Percentiles rank a stretch among this genome's conserved stretches.
Conservation (phyloP, 305 asterid genomes). For the Fraxinus floribunda region DNA sequence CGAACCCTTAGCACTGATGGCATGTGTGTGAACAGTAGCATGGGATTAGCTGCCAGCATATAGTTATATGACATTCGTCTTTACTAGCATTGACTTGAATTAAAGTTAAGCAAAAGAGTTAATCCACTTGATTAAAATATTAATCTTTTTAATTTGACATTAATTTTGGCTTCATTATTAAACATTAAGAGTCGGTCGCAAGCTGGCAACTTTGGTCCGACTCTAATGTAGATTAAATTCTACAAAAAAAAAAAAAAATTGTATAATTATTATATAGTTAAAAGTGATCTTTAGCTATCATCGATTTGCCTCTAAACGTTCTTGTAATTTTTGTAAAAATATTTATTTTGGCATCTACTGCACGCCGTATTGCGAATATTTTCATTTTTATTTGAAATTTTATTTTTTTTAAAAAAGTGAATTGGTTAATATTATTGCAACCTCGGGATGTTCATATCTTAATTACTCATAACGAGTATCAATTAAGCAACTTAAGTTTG, state of each 20-base stretch:
- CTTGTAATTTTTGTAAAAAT: too few relatives aligned
- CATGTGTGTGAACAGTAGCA: not conserved
- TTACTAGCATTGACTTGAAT: constrained; percentile 22
- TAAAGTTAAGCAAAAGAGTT: not conserved
- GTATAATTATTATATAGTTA: not conserved
- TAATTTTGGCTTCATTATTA: not conserved
- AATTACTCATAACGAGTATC: not conserved
- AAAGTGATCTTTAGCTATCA: not conserved
- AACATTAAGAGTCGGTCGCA: constrained; percentile 10
- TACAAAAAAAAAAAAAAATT: not conserved
- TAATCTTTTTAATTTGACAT: not conserved
- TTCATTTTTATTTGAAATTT: too few relatives aligned
- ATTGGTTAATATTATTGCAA: too few relatives aligned
- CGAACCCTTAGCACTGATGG: not conserved
- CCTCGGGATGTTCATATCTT: too few relatives aligned
- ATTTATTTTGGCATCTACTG: too few relatives aligned
- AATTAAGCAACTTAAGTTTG: not conserved
- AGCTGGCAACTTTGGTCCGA: not conserved
- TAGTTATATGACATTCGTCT: constrained; percentile 11
- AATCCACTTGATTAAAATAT: not conserved
- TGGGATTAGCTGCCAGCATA: constrained; percentile 11
- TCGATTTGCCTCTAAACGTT: not conserved
- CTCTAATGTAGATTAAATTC: not conserved
- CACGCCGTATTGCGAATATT: too few relatives aligned
- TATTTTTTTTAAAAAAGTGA: too few relatives aligned